A percentile compares a stretch with the other conserved stretches of the same genome.
These are phyloP conservation scores for Aspergillus niger DNA, from an alignment of 2,329 filamentous ascomycete species.

Conservation along the genomic window DNA sequence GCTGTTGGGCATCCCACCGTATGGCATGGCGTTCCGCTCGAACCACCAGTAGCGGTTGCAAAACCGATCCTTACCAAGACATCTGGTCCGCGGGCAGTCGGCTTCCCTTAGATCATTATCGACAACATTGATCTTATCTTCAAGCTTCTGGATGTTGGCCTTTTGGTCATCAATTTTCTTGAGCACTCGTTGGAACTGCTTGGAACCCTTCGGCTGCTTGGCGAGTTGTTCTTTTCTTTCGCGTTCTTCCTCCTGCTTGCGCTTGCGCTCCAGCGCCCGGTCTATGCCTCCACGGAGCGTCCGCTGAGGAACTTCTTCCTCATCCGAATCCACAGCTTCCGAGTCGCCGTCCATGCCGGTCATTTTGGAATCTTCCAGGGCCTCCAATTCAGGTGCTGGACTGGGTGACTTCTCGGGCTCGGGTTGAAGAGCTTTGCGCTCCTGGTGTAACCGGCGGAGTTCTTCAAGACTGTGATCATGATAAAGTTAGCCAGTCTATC, in stretches of 20 bases:
- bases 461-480: conserved; percentile 41
- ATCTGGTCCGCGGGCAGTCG: conserved; percentile 85
- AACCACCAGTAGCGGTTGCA: conserved; percentile 99
- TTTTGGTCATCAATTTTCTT: conserved; percentile 90
- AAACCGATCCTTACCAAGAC: conserved; percentile 91
- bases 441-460: conserved; percentile 49
- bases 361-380: conserved; percentile 42
- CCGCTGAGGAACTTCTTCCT: conserved; percentile 62
- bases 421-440: conserved; percentile 51
- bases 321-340: conserved; percentile 67
- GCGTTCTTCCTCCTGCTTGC: conserved; percentile 70
- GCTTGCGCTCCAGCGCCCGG: conserved; percentile 73
- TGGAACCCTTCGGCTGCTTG: conserved; percentile 74
- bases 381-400: conserved; percentile 46
- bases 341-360: conserved; percentile 60
- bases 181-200: conserved; percentile 82
- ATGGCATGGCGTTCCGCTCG: conserved; percentile 97
- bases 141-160: conserved; percentile 74
- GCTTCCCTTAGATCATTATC: conserved; percentile 94
- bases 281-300: conserved; percentile 66
- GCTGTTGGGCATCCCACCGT: conserved; percentile 80
- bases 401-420: conserved; percentile 48
- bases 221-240: conserved; percentile 68
- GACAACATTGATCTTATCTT: conserved; percentile 79
- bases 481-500: neutral